A percentile compares a stretch with the other conserved stretches of the same genome.
These are phyloP conservation scores for Solanum chmielewskii DNA, from an alignment of 257 asterid species.

Conservation along the genomic window DNA sequence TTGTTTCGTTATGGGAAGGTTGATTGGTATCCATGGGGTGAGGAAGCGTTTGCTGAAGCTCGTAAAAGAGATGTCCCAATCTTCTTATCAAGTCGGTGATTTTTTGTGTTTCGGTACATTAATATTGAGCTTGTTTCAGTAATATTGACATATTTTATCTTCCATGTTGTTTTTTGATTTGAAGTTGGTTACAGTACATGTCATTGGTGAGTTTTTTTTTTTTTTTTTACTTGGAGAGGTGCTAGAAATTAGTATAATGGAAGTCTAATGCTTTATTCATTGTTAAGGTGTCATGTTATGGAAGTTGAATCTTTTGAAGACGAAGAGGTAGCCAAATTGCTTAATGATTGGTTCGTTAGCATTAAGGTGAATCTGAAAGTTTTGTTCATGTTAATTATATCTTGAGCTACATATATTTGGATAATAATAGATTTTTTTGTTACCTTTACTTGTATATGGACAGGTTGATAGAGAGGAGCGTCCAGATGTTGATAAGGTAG, in stretches of 20 bases:
- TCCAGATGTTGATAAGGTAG: constrained; percentile 95
- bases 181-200: constrained; percentile 99
- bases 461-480: constrained; percentile 98
- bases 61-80: constrained; percentile 77
- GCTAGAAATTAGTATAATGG: neutral
- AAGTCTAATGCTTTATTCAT: neutral
- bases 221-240: neutral
- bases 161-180: constrained; percentile 1
- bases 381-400: neutral
- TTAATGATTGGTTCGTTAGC: constrained; percentile 86
- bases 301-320: constrained; percentile 94
- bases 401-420: neutral
- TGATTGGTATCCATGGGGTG: constrained; percentile 98
- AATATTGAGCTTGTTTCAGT: neutral
- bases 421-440: neutral
- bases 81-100: constrained; percentile 63
- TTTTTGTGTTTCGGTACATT: neutral
- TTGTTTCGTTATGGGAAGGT: constrained; percentile 25
- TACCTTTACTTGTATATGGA: neutral
- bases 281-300: constrained; percentile 94
- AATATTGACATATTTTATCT: neutral
- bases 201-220: constrained; percentile 53
- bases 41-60: constrained; percentile 90
- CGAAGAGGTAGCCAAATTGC: constrained; percentile 69
- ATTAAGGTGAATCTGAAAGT: constrained; percentile 48